A percentile compares a stretch with the other conserved stretches of the same genome.
Evolutionary conservation across 495 filamentous ascomycete genomes (phyloP).

Genomic region (Xylaria palmicola): DNA sequence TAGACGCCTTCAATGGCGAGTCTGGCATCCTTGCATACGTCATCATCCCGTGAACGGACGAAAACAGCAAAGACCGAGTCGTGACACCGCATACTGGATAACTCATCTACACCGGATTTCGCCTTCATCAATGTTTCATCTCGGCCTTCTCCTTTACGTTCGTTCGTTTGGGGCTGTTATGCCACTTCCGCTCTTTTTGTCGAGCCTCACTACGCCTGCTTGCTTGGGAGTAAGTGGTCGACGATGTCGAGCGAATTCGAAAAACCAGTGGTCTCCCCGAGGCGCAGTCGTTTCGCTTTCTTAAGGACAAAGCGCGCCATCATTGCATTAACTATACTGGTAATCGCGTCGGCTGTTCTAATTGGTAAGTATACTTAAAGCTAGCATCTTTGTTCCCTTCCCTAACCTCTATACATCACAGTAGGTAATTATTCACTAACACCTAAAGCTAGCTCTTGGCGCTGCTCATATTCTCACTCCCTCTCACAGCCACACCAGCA

Average conservation of each 20-base stretch:
- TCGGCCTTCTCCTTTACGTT: neutral
- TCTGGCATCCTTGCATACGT: neutral
- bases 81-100: neutral
- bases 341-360: slow-evolving; percentile 20
- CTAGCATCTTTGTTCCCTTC: neutral
- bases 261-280: neutral
- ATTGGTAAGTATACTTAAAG: slow-evolving; percentile 21
- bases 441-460: slow-evolving; percentile 18
- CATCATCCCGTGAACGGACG: neutral
- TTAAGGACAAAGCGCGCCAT: slow-evolving; percentile 26
- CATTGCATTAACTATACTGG: slow-evolving; percentile 14
- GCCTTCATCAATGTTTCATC: neutral
- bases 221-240: neutral
- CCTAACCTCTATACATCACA: neutral
- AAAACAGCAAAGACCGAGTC: neutral
- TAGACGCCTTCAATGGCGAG: neutral
- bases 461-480: slow-evolving; percentile 16
- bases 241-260: slow-evolving; percentile 3
- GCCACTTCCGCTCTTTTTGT: neutral
- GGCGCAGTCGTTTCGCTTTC: slow-evolving; percentile 15
- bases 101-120: neutral
- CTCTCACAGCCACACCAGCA: neutral
- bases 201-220: neutral
- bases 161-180: neutral
- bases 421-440: slow-evolving; percentile 1